A percentile compares a stretch with the other conserved stretches of the same genome.
These are phyloP conservation scores for Xylariaceae sp. DNA, from an alignment of 2,329 filamentous ascomycete genomes.

Conservation along the genomic window DNA sequence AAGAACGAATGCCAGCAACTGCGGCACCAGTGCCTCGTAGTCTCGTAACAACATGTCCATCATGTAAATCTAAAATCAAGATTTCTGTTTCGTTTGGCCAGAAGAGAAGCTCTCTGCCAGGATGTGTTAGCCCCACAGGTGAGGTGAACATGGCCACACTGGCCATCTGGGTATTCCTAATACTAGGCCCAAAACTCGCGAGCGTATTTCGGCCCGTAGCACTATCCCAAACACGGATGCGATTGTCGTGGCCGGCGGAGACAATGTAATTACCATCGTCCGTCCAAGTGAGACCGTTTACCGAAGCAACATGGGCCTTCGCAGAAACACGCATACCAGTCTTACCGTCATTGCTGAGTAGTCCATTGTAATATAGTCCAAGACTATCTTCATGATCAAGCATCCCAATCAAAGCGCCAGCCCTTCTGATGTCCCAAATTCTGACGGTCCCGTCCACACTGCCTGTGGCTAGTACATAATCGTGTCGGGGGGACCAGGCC, in stretches of 20 bases:
- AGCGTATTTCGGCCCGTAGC: slow-evolving; percentile 83
- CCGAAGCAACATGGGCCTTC: slow-evolving; percentile 78
- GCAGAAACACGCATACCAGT: slow-evolving; percentile 52
- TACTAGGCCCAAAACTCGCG: slow-evolving; percentile 81
- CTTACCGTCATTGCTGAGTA: slow-evolving; percentile 44
- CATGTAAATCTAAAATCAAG: slow-evolving; percentile 77
- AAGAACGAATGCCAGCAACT: slow-evolving; percentile 51
- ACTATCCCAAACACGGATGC: slow-evolving; percentile 87
- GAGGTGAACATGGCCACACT: slow-evolving; percentile 67
- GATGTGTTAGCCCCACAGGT: slow-evolving; percentile 62
- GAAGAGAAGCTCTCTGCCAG: slow-evolving; percentile 70
- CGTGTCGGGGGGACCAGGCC: slow-evolving; percentile 81
- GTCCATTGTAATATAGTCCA: slow-evolving; percentile 60
- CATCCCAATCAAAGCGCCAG: slow-evolving; percentile 75
- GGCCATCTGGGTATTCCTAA: slow-evolving; percentile 74
- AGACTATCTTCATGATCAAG: slow-evolving; percentile 85
- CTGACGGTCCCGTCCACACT: slow-evolving; percentile 84
- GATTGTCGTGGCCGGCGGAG: slow-evolving; percentile 81
- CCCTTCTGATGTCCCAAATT: slow-evolving; percentile 86
- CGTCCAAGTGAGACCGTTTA: slow-evolving; percentile 86
- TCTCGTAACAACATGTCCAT: slow-evolving; percentile 74
- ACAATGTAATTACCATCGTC: slow-evolving; percentile 78
- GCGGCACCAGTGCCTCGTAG: slow-evolving; percentile 68
- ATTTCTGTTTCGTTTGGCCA: slow-evolving; percentile 86
- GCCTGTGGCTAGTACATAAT: slow-evolving; percentile 81